Evolutionary conservation across 2,329 filamentous ascomycete species (phyloP).

Genomic region (Alternaria triticina): DNA sequence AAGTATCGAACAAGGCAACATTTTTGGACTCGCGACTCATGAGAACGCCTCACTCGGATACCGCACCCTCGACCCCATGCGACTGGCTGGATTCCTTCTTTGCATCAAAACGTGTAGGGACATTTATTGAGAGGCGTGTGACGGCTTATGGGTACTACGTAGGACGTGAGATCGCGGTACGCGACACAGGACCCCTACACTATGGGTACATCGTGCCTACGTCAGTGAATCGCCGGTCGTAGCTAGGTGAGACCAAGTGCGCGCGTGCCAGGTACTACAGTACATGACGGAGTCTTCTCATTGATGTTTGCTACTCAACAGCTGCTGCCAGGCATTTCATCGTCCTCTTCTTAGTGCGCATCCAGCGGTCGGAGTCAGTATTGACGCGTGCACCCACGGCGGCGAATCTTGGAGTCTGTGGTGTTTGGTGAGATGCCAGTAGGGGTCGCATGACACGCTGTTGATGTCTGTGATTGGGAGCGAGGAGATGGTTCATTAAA

Average conservation of each 20-base stretch:
- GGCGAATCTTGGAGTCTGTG: background rate
- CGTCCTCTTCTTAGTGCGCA: background rate
- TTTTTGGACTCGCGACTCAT: background rate
- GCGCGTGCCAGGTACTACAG: background rate
- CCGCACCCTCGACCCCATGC: background rate
- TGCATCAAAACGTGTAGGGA: background rate
- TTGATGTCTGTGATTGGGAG: background rate
- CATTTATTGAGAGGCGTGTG: slow-evolving; percentile 3
- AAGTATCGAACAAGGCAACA: background rate
- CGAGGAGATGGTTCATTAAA: background rate
- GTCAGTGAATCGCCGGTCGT: background rate
- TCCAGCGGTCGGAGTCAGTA: background rate
- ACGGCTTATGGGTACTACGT: slow-evolving; percentile 7
- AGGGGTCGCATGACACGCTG: background rate
- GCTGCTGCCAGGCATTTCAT: background rate
- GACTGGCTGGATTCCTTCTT: background rate
- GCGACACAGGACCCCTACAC: background rate
- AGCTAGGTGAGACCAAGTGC: background rate
- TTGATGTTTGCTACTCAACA: background rate
- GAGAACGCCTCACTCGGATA: background rate
- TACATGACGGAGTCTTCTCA: background rate
- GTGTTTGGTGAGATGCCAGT: background rate
- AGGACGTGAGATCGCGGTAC: background rate
- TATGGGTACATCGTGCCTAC: background rate
- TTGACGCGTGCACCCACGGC: background rate